phyloP scores from a whole-genome alignment of 768 basidiomycete genomes.

The Pseudohyphozyma bogoriensis region DNA sequence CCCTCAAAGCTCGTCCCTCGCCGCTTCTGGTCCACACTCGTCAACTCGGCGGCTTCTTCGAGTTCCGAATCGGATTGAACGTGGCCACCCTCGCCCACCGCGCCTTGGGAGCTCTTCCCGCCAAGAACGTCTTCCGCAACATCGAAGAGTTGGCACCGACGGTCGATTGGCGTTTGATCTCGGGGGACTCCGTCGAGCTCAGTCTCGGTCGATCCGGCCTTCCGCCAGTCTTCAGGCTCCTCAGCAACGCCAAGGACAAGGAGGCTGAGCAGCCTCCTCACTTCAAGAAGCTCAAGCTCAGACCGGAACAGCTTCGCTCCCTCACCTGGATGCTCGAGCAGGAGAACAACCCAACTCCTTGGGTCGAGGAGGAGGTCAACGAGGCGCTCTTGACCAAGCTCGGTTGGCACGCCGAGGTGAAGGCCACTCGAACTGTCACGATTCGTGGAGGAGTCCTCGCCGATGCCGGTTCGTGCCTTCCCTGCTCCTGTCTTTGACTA shows the following conservation, averaged over 20 bases:
- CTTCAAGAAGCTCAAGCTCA: constrained; percentile 45
- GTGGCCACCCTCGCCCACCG: constrained; percentile 77
- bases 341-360: constrained; percentile 59
- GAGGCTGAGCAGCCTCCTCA: constrained; percentile 49
- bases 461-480: too few relatives aligned
- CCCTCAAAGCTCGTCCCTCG: constrained; percentile 71
- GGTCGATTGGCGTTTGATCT: constrained; percentile 71
- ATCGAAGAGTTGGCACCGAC: constrained; percentile 28
- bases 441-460: constrained; percentile 85
- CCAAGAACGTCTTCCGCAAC: constrained; percentile 35
- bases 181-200: constrained; percentile 50
- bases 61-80: constrained; percentile 74
- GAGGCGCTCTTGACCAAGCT: constrained; percentile 77
- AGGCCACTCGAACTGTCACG: constrained; percentile 62
- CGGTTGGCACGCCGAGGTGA: constrained; percentile 90
- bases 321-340: constrained; percentile 84
- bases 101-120: constrained; percentile 67
- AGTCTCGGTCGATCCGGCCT: constrained; percentile 24
- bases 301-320: constrained; percentile 79
- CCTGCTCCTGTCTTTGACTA: not conserved
- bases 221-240: constrained; percentile 53
- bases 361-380: constrained; percentile 86
- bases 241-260: constrained; percentile 49
- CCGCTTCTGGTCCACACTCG: constrained; percentile 74
- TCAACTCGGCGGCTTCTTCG: constrained; percentile 50